These are phyloP conservation scores for Eutypa lata DNA, from an alignment of 2,329 filamentous ascomycete genomes.

Conservation along the genomic window DNA sequence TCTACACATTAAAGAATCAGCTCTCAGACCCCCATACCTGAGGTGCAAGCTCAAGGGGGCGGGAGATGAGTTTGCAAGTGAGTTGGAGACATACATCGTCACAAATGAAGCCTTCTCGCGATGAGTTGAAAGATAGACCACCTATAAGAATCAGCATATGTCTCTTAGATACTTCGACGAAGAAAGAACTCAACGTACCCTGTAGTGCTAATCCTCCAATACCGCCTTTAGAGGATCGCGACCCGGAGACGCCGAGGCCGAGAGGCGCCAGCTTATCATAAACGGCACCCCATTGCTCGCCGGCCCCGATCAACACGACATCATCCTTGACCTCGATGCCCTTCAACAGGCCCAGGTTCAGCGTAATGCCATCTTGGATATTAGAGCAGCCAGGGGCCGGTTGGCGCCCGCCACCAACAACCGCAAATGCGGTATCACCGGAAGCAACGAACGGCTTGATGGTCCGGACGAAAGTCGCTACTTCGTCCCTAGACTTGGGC, in stretches of 20 bases:
- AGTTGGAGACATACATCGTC: background rate
- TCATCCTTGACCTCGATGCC: constrained; percentile 5
- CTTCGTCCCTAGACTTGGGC: constrained; percentile 1
- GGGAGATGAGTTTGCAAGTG: background rate
- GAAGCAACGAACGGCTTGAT: background rate
- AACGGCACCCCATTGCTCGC: constrained; percentile 10
- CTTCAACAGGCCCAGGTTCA: constrained; percentile 6
- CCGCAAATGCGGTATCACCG: background rate
- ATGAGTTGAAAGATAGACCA: background rate
- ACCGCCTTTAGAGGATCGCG: constrained; percentile 5
- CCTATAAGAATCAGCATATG: background rate
- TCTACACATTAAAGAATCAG: background rate
- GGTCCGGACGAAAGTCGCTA: constrained; percentile 1
- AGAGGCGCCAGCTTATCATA: constrained; percentile 7
- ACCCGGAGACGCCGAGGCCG: constrained; percentile 6
- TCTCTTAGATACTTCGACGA: background rate
- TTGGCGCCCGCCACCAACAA: constrained; percentile 4
- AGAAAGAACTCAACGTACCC: constrained; percentile 1
- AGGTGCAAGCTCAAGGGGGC: too few species aligned
- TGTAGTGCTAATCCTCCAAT: constrained; percentile 8
- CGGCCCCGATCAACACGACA: constrained; percentile 5
- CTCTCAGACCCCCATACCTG: background rate
- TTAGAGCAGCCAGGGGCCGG: constrained; percentile 7
- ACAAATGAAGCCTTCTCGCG: background rate
- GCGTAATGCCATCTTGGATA: constrained; percentile 12